Percentiles rank a stretch among this genome's conserved stretches.
phyloP scores from a whole-genome alignment of 164 flowering plant species.

The Vitis labrusca region DNA sequence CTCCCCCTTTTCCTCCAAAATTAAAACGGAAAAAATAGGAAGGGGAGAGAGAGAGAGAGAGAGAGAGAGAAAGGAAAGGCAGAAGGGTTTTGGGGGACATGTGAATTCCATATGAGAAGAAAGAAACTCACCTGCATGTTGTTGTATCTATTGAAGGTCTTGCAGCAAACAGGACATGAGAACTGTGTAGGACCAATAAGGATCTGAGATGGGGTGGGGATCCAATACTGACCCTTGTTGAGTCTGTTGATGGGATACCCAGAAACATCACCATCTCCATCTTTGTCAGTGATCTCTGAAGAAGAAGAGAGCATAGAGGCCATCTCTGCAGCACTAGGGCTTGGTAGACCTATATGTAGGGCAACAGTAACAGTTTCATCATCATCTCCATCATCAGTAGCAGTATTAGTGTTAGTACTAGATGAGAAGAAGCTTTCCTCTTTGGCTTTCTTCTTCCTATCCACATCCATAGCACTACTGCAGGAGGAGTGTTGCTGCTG shows the following conservation, averaged over 20 bases:
- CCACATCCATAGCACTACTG: conserved; percentile 20
- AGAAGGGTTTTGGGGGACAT: no score
- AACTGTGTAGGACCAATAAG: conserved; percentile 77
- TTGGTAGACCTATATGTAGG: conserved; percentile 61
- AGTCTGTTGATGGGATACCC: conserved; percentile 36
- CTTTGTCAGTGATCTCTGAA: conserved; percentile 16
- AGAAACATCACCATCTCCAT: conserved; percentile 17
- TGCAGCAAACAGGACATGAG: conserved; percentile 74
- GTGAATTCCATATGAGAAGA: neutral
- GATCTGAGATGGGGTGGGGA: conserved; percentile 81
- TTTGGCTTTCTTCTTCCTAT: conserved; percentile 14
- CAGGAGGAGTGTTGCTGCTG: conserved; percentile 13
- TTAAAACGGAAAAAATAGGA: neutral
- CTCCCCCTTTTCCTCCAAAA: neutral
- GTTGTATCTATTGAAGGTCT: conserved; percentile 77
- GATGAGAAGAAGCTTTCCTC: neutral
- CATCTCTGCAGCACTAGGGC: conserved; percentile 57
- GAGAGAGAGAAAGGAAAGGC: no score
- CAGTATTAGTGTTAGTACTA: neutral
- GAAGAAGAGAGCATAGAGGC: conserved; percentile 30
- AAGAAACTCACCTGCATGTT: conserved; percentile 61
- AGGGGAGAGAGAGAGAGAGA: no score
- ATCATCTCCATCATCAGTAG: conserved; percentile 18
- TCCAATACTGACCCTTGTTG: conserved; percentile 74
- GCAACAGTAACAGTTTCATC: conserved; percentile 47